Evolutionary conservation across 1,139 yeast genomes (phyloP), one percentile per base, ranked within the genome.

Genomic region (Hansenula anomala): DNA sequence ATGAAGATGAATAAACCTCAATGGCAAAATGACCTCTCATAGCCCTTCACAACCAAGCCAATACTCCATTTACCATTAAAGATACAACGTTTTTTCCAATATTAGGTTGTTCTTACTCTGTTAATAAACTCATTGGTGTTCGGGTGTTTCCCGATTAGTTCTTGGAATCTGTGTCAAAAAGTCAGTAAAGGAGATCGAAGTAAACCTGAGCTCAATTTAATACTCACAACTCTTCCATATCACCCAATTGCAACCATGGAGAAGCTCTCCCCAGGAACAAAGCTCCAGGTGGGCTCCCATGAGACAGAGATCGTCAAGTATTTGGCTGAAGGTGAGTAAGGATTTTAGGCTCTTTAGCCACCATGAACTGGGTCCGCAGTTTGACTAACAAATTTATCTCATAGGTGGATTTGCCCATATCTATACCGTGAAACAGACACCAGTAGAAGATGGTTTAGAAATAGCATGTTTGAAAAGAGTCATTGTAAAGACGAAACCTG

Each of bases 381-480:
- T n/a, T n/a, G n/a, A n/a, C n/a, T n/a, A n/a, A n/a, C n/a, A n/a
- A n/a, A n/a, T n/a, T n/a, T n/a, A n/a, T n/a, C n/a, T n/a, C n/a
- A 52, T 65, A 51, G 76, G 79, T 45, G 79, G 79, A 1, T 73
- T 67, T 60, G 78, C 79, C 0, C 76, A 72, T 46, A 80, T 83
- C 23, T 83, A 83, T 54, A 66, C 73, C 34, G 85, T 78, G 15
- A 63, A 63, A 38, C 73, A 78, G 45, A 73, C 66, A 14, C 68
- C 67, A 11, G 55, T 58, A 17, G 61, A 56, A 36, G 44, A 52
- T 6, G 49, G 44, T 22, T 43, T 44, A n/a, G 56, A 67, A 17
- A 60, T 72, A 26, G 85, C 79, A n/a, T 83, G 90, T 54, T 66
- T 84, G 54, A 84, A 84, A 55, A 63, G 92, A 47, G 92, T 84